Percentiles rank a stretch among this genome's conserved stretches.
phyloP scores from a whole-genome alignment of 345 rosid genomes.

The Reutealis trisperma region DNA sequence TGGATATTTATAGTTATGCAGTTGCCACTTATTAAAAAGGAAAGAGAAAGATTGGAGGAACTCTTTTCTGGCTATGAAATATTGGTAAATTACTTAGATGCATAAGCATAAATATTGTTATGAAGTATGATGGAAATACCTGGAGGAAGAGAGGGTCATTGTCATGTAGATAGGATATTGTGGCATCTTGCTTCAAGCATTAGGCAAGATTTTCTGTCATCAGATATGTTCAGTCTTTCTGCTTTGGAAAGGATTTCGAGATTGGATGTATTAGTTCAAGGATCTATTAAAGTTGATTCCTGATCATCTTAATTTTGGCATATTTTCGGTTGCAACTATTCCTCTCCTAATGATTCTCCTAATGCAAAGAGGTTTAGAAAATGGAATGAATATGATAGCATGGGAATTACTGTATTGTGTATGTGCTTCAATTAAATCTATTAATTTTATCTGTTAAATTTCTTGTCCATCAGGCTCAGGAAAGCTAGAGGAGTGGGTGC shows the following conservation, averaged over 20 bases:
- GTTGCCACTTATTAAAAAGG: not conserved
- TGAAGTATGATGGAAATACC: not conserved
- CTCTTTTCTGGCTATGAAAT: too few species aligned
- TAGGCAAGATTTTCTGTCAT: not conserved
- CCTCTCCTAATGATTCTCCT: not conserved
- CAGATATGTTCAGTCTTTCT: not conserved
- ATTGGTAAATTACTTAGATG: not conserved
- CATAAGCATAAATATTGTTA: not conserved
- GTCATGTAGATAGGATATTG: not conserved
- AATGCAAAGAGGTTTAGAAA: not conserved
- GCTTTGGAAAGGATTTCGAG: not conserved
- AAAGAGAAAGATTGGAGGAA: not conserved
- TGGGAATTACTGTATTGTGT: not conserved
- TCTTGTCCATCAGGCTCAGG: slow-evolving; percentile 51
- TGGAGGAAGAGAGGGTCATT: not conserved
- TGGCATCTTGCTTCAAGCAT: not conserved
- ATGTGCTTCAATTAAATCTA: not conserved
- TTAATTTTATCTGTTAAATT: not conserved
- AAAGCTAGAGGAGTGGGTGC: slow-evolving; percentile 86
- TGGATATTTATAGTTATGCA: not conserved
- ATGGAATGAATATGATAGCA: not conserved
- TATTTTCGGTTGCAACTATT: not conserved
- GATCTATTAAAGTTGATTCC: not conserved
- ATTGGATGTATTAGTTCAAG: not conserved
- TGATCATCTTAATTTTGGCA: not conserved